Base-by-base conservation (phyloP, 495 filamentous ascomycete species). In the Immersiella caudata region DNA sequence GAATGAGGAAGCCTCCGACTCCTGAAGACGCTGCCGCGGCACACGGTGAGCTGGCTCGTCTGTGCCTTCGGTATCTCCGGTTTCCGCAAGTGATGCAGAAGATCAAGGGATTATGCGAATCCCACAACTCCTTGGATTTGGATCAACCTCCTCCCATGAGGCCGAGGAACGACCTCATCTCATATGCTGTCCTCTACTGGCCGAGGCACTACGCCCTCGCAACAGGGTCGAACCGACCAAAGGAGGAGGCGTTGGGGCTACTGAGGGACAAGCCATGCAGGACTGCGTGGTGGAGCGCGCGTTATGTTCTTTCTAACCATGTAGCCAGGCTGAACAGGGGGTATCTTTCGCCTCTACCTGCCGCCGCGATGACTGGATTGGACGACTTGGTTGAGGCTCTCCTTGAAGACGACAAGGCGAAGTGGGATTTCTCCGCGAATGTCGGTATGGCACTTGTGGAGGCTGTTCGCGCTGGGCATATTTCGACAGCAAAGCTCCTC, bases 131-230 rank as follows among this genome's bases (percentile, higher is more conserved):
- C 14, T 24, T 58, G 16, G 55, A 58, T 7, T 22, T 58, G 16
- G 55, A 58, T 22, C 16, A 58, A 24, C 16, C 55, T 6, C 55
- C 55, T 25, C 25, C 25, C 3, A 16, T 58, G 12, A 24, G 55
- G 26, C 55, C 55, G 25, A 18, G 55, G 16, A 24, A 58, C 14
- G 55, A 58, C 24, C 55, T 58, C 21, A 27, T 58, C 16, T 58
- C 55, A 3, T 58, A 58, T 18, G 55, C 55, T 27, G 55, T 58
- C 21, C 21, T 58, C 14, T 58, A 58, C 25, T 58, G 55, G 55
- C 55, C 55, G 25, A 11, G 26, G 18, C 55, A 58, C 25, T 29
- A 58, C 25, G 55, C 55, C 21, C 14, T 29, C 5, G 55, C 55
- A 6, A 36, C 33, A 6, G 55, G 55, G 12, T 25, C 55, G 25